Percentiles rank a stretch among this genome's conserved stretches.
phyloP scores from a whole-genome alignment of 2,329 filamentous ascomycete genomes.

The Hymenoscyphus occultus region DNA sequence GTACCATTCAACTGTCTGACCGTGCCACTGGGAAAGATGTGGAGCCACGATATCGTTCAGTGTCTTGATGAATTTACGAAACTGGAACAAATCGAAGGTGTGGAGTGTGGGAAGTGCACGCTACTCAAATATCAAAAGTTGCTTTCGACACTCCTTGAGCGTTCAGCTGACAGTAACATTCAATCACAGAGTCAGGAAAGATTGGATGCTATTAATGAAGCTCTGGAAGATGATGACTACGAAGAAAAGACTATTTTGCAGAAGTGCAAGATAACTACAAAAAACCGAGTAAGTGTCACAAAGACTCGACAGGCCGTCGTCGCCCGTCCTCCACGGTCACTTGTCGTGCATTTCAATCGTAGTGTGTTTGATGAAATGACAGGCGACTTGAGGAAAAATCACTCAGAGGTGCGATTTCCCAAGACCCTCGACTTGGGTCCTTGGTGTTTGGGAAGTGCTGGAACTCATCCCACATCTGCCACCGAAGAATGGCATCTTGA shows the following conservation, averaged over 20 bases:
- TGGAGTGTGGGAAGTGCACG: constrained; percentile 90
- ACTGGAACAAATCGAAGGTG: constrained; percentile 81
- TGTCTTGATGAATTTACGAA: constrained; percentile 81
- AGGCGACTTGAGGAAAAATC: constrained; percentile 78
- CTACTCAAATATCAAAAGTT: constrained; percentile 57
- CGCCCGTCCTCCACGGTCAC: constrained; percentile 73
- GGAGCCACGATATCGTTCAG: constrained; percentile 68
- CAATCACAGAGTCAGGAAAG: constrained; percentile 46
- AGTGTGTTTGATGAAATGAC: constrained; percentile 86
- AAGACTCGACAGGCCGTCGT: constrained; percentile 90
- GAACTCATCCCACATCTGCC: constrained; percentile 27
- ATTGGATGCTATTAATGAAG: constrained; percentile 64
- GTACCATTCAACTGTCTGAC: constrained; percentile 94
- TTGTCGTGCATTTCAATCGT: constrained; percentile 86
- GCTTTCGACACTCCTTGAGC: constrained; percentile 47
- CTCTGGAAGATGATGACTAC: constrained; percentile 77
- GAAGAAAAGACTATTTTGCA: constrained; percentile 63
- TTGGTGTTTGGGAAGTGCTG: constrained; percentile 74
- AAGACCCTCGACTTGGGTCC: constrained; percentile 68
- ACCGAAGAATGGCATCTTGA: constrained; percentile 69
- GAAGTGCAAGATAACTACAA: constrained; percentile 63
- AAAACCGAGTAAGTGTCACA: constrained; percentile 69
- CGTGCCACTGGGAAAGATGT: constrained; percentile 68
- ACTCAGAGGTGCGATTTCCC: constrained; percentile 75
- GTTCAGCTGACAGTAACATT: constrained; percentile 26